A percentile compares a stretch with the other conserved stretches of the same genome.
Evolutionary conservation across 202 grass and related monocot genomes (phyloP).

Genomic region (Saccharum hybrid): DNA sequence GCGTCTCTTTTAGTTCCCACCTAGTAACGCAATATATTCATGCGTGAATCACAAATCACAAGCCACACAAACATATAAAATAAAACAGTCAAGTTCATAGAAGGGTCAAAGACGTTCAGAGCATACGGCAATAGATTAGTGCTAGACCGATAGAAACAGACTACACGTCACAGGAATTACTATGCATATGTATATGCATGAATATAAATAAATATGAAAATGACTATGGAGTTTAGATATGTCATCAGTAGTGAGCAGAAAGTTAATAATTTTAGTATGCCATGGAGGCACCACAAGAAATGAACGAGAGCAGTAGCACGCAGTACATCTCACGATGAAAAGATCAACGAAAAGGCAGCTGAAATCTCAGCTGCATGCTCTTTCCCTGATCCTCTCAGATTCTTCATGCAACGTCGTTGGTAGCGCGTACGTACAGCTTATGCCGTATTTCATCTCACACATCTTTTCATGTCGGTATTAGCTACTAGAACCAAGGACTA

Average conservation of each 20-base stretch:
- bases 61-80: conserved; percentile 15
- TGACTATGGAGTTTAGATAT: neutral
- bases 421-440: conserved; percentile 11
- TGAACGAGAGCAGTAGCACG: conserved; percentile 25
- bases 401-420: conserved; percentile 46
- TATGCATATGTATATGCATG: neutral
- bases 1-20: conserved; percentile 38
- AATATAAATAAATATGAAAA: neutral
- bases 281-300: conserved; percentile 8
- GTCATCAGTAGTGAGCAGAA: conserved; percentile 6
- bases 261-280: conserved; percentile 27
- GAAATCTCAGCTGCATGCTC: conserved; percentile 43
- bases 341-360: conserved; percentile 33
- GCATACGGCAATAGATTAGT: neutral
- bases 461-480: conserved; percentile 48
- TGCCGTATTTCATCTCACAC: conserved; percentile 42
- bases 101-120: conserved; percentile 5
- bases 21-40: neutral
- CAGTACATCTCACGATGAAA: conserved; percentile 49
- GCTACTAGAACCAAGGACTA: conserved; percentile 43
- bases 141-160: neutral
- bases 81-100: neutral
- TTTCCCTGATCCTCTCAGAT: conserved; percentile 54
- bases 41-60: neutral
- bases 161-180: neutral